Base-by-base conservation (phyloP, 768 basidiomycete genomes). In the Boletus rufocinnamomeus region DNA sequence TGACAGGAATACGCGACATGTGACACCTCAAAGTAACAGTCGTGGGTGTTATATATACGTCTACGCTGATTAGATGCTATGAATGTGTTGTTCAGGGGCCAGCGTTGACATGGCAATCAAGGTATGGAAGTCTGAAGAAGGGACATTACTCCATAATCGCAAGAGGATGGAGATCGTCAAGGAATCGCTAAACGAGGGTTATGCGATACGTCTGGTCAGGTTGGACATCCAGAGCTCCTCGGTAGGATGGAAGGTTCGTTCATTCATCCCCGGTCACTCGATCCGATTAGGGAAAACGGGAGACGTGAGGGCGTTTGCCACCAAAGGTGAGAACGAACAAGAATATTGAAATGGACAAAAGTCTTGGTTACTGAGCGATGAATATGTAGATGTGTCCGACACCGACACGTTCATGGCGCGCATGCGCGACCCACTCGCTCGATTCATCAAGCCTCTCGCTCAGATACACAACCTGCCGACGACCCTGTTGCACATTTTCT, bases 401-500 rank as follows among this genome's bases (percentile, higher is more conserved):
- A n/a, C n/a, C n/a, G n/a, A n/a, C n/a, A n/a, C n/a, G n/a, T n/a
- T n/a, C n/a, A n/a, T n/a, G n/a, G n/a, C n/a, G n/a, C n/a, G n/a
- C n/a, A n/a, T n/a, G n/a, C n/a, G n/a, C n/a, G n/a, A n/a, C n/a
- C n/a, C n/a, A n/a, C n/a, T n/a, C n/a, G n/a, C n/a, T n/a, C n/a
- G n/a, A n/a, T 83, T 95, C 37, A 76, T 94, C 52, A 73, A 74
- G 1, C 84, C 86, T 0, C 79, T 98, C 21, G 80, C 84, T 5
- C 69, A 78, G 32, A 78, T 95, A 93, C 71, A 79, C n/a, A n/a
- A 81, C 61, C 82, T 98, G 37, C 86, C 93, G 2, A 73, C 85
- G 30, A 74, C 82, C 0, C 88, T 87, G 47, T 65, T 97, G 57
- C 92, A 96, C 65, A 81, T 99, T 6, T 98, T 98, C 72, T 88